phyloP scores from a whole-genome alignment of 164 flowering plant genomes.

The Euptelea pleiosperma region DNA sequence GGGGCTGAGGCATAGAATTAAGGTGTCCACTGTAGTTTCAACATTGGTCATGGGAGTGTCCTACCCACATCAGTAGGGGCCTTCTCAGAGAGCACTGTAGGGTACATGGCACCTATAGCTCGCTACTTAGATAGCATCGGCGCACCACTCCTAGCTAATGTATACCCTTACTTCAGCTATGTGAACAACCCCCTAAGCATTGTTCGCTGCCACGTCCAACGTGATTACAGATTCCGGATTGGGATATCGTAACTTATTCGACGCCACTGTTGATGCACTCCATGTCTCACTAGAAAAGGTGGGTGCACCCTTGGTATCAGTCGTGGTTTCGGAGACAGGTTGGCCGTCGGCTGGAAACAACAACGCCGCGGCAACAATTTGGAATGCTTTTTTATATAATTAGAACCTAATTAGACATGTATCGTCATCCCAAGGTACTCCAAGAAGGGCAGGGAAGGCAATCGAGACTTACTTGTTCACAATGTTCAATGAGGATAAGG shows the following conservation, averaged over 20 bases:
- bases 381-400: constrained; percentile 5
- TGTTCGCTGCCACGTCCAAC: not conserved
- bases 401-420: constrained; percentile 12
- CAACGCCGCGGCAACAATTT: not conserved
- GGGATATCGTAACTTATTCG: constrained; percentile 10
- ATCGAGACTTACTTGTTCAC: constrained; percentile 15
- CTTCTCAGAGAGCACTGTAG: not conserved
- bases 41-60: not conserved
- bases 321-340: constrained; percentile 16
- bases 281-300: constrained; percentile 8
- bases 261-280: constrained; percentile 12
- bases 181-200: constrained; percentile 3
- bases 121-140: constrained; percentile 6
- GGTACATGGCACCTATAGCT: constrained; percentile 12
- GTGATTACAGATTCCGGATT: not conserved
- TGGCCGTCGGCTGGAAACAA: constrained; percentile 9
- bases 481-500: constrained; percentile 8
- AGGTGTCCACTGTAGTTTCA: constrained; percentile 14
- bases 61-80: constrained; percentile 13
- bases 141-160: constrained; percentile 16
- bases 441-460: constrained; percentile 4
- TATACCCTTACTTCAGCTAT: constrained; percentile 14
- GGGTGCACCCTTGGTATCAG: not conserved
- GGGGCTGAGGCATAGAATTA: constrained; percentile 10
- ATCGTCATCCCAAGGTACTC: constrained; percentile 4